Base-by-base conservation (phyloP, 2,329 filamentous ascomycete species). In the Xylariaceae sp. region DNA sequence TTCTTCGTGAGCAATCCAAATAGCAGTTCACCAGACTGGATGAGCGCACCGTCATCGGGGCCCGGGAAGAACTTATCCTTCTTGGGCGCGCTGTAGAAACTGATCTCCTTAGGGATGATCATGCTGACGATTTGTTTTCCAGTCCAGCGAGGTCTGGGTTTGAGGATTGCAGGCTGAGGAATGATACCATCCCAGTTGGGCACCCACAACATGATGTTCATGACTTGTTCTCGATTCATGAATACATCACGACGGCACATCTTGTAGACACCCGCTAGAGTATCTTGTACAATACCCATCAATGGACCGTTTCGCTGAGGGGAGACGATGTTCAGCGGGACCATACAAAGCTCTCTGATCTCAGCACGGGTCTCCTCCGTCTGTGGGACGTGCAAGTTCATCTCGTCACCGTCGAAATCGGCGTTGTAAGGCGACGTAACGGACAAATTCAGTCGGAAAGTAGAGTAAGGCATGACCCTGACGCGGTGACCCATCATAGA, bases 401-500 rank as follows among this genome's bases (percentile, higher is more conserved):
- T 99, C 77, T 99, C 94, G 74, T 99, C 94, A 77, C 94, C 94
- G 72, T 99, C 94, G 77, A 99, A 99, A 89, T 99, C 94, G 69
- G 94, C 94, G 78, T 99, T 99, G 81, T 99, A 99, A 0, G 94
- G 94, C 34, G 92, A 96, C 0, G 95, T 99, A 71, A 99, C 94
- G 0, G 94, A 99, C 67, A 99, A 76, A 71, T 99, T 99, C 51
- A 99, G 83, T 64, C 94, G 88, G 81, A 99, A 99, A 1, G 94
- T 99, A 4, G 94, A 99, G 75, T 96, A 99, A 2, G 94, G 94
- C 92, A 99, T 97, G 62, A 99, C 94, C 61, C 88, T 88, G 64
- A 99, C 94, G 68, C 91, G 87, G 76, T 99, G 94, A 75, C 91
- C 94, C 95, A 99, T 99, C 94, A 99, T 99, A 61, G 94, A 99